Conservation (phyloP, 768 basidiomycete species). For the Amanita phalloides region DNA sequence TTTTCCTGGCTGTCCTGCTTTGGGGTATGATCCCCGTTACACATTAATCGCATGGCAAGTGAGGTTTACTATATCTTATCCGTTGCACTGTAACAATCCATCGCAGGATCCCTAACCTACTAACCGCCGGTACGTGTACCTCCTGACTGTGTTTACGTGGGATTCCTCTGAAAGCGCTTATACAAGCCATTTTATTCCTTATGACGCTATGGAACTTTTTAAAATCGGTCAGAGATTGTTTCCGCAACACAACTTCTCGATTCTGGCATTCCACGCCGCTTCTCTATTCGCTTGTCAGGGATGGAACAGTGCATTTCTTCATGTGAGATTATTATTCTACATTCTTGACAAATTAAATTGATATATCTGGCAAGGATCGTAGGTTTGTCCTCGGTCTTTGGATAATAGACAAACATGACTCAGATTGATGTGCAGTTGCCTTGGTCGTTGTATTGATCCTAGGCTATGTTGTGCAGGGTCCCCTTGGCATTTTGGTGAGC, state of each 20-base stretch:
- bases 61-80: not conserved
- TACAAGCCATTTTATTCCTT: not conserved
- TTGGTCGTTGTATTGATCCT: too few relatives aligned
- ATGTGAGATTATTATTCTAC: not conserved
- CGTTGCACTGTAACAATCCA: not conserved
- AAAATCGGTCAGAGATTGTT: not conserved
- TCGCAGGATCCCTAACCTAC: not conserved
- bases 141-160: not conserved
- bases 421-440: too few relatives aligned
- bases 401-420: too few relatives aligned
- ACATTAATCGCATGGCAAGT: not conserved
- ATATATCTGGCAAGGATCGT: not conserved
- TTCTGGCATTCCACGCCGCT: not conserved
- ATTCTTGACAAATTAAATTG: not conserved
- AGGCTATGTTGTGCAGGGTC: not conserved
- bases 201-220: not conserved
- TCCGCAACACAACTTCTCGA: not conserved
- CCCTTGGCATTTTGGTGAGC: not conserved
- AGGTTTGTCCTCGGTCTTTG: not conserved
- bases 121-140: not conserved
- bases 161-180: not conserved
- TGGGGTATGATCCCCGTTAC: not conserved
- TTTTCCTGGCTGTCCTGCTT: not conserved
- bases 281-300: not conserved
- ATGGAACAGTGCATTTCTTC: not conserved